Base-by-base conservation (phyloP, 2,329 filamentous ascomycete genomes). In the Dendryphion nanum region DNA sequence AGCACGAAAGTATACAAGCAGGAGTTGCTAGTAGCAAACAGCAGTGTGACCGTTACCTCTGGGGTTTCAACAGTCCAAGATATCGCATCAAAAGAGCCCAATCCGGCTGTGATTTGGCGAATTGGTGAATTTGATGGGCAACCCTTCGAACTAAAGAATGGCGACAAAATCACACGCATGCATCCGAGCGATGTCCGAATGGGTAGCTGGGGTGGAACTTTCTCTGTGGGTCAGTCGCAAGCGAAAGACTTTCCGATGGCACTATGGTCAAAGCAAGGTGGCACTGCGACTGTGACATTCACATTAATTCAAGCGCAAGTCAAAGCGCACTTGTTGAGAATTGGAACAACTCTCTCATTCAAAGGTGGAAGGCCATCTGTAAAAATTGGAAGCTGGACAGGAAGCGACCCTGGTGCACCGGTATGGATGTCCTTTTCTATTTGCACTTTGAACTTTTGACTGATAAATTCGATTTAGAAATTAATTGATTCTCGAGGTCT, bases 161-260 rank as follows among this genome's bases (percentile, higher is more conserved):
- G 51, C 7, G 51, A 55, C 31, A 55, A 53, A 32, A 55, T 55
- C 16, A 45, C 43, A 21, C 35, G 51, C 6, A 53, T 55, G 51
- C 51, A 55, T 40, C 51, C 51, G 13, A 49, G 43, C 10, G 51
- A 55, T 18, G 34, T 33, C 4, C 46, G 50, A 4, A 55, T 55
- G 48, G 32, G 35, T 10, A 43, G 33, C 4, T 54, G 51, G 51
- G 40, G 41, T 13, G 49, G 47, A 5, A 23, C 43, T 5, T 53
- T 30, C 24, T 47, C 44, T 0, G 51, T 53, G 4, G 47, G 47
- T 3, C 30, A 26, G 7, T 50, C 47, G 14, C 44, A 42, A 18
- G 43, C 49, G 12, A 47, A 47, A 12, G 47, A 55, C 31, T 51
- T 55, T 15, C 47, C 51, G 2, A 51, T 53, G 51, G 47, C 51